Evolutionary conservation across 768 basidiomycete species (phyloP), one percentile per base, ranked within the genome.

Genomic region (Clitopilus hobsonii): DNA sequence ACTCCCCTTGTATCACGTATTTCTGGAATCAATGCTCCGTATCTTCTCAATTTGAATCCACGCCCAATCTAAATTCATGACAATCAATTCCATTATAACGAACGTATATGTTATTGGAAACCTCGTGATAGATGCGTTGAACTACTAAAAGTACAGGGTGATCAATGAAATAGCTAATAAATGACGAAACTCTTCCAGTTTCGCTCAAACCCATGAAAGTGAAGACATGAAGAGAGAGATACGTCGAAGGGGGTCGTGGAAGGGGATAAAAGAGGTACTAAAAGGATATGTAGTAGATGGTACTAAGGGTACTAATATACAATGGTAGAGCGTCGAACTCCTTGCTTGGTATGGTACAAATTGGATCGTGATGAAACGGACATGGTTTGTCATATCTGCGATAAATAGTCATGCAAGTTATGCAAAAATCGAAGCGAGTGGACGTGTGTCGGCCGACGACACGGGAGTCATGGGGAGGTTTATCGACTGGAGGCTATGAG

Each of bases 381-480:
- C 22, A 20, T 23, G 41, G 41, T 11, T 20, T 16, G 41, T 20
- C 41, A 23, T 45, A 45, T 18, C 38, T 18, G 23, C 36, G 28
- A 51, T 54, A 54, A 45, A 45, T 45, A 45, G 41, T 7, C 16
- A 7, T 16, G 30, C 5, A 20, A 18, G 41, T 23, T 45, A 45
- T 10, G 18, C 32, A 56, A 51, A 28, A 16, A 41, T 7, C 16
- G 24, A 51, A 25, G 23, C 8, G 58, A 25, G 47, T 20, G 47
- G 47, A 54, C 49, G 54, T 50, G 23, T 56, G 47, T 56, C 23
- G 10, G 16, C 10, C 14, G 18, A 30, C 14, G 14, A 50, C 38
- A 45, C 20, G 23, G 36, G 16, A 18, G 32, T 53, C 23, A n/a
- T 45, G 27, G 30, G 38, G 56, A 65, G 51, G 38, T 61, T 29